Evolutionary conservation across 805 yeast genomes (phyloP).

Genomic region (Candida nemodendra): DNA sequence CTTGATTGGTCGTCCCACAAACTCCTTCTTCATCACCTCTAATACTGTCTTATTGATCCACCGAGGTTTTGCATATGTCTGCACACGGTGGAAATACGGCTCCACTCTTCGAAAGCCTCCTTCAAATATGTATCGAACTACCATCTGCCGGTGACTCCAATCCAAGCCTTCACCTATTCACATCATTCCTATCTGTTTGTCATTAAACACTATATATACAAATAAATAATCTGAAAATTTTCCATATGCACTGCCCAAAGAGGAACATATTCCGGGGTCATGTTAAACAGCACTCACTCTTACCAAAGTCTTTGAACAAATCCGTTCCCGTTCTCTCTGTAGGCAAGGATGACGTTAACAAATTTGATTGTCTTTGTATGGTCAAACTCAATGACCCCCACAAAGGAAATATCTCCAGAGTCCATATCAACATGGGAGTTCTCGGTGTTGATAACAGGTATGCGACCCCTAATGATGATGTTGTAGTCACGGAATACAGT

Average conservation of each 20-base stretch:
- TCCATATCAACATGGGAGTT: slow-evolving; percentile 23
- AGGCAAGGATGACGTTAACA: slow-evolving; percentile 25
- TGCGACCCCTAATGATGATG: slow-evolving; percentile 31
- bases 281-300: not conserved
- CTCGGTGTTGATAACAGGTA: slow-evolving; percentile 19
- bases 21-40: slow-evolving; percentile 14
- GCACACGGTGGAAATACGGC: slow-evolving; percentile 17
- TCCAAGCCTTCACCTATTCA: too few relatives aligned
- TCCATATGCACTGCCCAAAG: not conserved
- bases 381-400: slow-evolving; percentile 36
- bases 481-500: slow-evolving; percentile 28
- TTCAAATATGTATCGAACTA: slow-evolving; percentile 3
- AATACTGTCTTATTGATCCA: slow-evolving; percentile 15
- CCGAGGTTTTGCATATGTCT: slow-evolving; percentile 10
- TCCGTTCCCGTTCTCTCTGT: slow-evolving; percentile 26
- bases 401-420: slow-evolving; percentile 31
- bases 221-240: not conserved
- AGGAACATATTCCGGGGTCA: not conserved
- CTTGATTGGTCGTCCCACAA: slow-evolving; percentile 16
- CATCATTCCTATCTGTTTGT: too few relatives aligned
- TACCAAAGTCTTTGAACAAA: slow-evolving; percentile 32
- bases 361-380: slow-evolving; percentile 35
- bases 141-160: too few relatives aligned
- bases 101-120: slow-evolving; percentile 15
- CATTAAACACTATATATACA: too few relatives aligned